These are phyloP conservation scores for Cucurbita moschata DNA, from an alignment of 306 rosid genomes.

Conservation along the genomic window DNA sequence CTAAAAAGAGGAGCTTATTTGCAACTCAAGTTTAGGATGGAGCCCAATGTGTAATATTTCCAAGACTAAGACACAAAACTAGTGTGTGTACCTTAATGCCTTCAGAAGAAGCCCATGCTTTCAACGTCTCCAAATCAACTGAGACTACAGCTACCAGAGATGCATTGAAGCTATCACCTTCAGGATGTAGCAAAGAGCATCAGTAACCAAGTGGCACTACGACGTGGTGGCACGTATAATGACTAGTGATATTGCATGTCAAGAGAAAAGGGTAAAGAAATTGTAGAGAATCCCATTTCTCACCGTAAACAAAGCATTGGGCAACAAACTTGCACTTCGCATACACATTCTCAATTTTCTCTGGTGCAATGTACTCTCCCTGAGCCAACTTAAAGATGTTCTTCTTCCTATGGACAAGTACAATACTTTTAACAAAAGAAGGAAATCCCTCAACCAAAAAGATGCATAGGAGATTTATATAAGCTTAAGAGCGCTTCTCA, in stretches of 20 bases:
- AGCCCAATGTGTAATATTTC: background rate
- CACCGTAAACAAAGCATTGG: constrained; percentile 87
- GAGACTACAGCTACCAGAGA: constrained; percentile 69
- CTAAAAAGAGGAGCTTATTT: background rate
- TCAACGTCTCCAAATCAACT: constrained; percentile 59
- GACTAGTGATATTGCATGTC: background rate
- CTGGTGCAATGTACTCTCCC: constrained; percentile 99
- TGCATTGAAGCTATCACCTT: constrained; percentile 92
- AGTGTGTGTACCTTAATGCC: constrained; percentile 41
- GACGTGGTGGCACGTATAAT: background rate
- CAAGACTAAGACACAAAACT: background rate
- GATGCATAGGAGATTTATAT: background rate
- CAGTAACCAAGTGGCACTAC: constrained; percentile 11
- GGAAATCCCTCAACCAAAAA: background rate
- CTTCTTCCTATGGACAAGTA: constrained; percentile 48
- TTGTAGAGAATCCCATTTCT: constrained; percentile 12
- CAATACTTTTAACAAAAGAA: background rate
- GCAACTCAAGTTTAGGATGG: background rate
- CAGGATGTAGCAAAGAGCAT: constrained; percentile 4
- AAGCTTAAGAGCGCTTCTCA: background rate
- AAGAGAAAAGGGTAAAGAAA: background rate
- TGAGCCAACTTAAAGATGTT: constrained; percentile 99
- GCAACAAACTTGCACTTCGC: constrained; percentile 76
- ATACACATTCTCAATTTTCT: constrained; percentile 89
- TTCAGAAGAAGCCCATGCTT: constrained; percentile 78